Evolutionary conservation across 2,329 filamentous ascomycete genomes (phyloP).

Genomic region (Nothophoma quercina): DNA sequence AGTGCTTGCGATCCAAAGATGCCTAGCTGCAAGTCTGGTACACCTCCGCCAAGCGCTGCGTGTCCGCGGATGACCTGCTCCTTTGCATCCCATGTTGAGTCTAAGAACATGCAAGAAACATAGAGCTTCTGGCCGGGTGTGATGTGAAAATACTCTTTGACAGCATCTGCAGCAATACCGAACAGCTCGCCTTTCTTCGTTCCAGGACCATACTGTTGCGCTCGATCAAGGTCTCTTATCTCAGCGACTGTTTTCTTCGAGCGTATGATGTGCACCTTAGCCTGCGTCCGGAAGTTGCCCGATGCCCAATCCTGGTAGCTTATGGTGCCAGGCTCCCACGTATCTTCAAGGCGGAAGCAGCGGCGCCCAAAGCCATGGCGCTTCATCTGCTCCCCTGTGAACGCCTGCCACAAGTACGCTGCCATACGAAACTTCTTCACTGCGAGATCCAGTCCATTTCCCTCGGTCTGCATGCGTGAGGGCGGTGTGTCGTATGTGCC

Average conservation of each 20-base stretch:
- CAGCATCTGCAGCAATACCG: constrained; percentile 76
- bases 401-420: constrained; percentile 96
- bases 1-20: constrained; percentile 93
- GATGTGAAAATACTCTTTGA: constrained; percentile 78
- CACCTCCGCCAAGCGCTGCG: constrained; percentile 79
- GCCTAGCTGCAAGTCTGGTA: constrained; percentile 78
- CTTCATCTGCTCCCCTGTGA: constrained; percentile 95
- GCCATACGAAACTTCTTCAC: constrained; percentile 93
- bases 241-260: constrained; percentile 85
- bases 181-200: constrained; percentile 77
- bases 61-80: constrained; percentile 78
- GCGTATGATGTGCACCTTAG: constrained; percentile 85
- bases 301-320: constrained; percentile 75
- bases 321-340: constrained; percentile 86
- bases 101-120: constrained; percentile 84
- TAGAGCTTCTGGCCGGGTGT: constrained; percentile 82
- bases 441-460: constrained; percentile 80
- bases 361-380: constrained; percentile 85
- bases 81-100: constrained; percentile 83
- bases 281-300: constrained; percentile 84
- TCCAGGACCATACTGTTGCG: constrained; percentile 77
- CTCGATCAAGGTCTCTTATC: constrained; percentile 77
- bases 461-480: constrained; percentile 77
- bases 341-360: constrained; percentile 90
- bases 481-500: constrained; percentile 85